Evolutionary conservation across 2,329 filamentous ascomycete species (phyloP).

Genomic region (Pezicula rhizophila): DNA sequence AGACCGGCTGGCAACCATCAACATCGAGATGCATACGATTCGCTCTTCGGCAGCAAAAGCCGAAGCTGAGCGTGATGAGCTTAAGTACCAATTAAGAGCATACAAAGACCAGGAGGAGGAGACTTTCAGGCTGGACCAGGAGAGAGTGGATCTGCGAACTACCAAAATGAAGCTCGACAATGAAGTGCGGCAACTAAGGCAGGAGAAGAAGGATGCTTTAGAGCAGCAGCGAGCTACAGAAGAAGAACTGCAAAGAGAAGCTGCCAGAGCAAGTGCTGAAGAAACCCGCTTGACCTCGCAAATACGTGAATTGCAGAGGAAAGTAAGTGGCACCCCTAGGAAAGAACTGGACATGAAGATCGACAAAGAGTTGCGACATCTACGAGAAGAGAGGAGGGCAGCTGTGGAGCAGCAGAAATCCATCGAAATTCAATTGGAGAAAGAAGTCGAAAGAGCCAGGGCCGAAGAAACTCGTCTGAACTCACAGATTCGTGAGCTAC

Average conservation of each 20-base stretch:
- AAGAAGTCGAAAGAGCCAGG: constrained; percentile 3
- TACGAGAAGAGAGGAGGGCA: constrained; percentile 53
- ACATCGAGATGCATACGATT: constrained; percentile 54
- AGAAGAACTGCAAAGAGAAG: constrained; percentile 57
- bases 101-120: constrained; percentile 51
- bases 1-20: constrained; percentile 53
- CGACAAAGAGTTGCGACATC: constrained; percentile 57
- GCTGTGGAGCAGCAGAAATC: neutral
- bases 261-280: constrained; percentile 59
- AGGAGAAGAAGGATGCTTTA: constrained; percentile 53
- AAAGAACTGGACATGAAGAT: constrained; percentile 28
- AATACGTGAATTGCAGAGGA: constrained; percentile 43
- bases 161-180: constrained; percentile 62
- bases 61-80: constrained; percentile 60
- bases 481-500: constrained; percentile 40
- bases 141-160: constrained; percentile 62
- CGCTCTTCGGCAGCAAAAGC: constrained; percentile 50
- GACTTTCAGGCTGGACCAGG: constrained; percentile 57
- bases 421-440: neutral
- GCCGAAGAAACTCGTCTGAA: constrained; percentile 26
- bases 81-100: constrained; percentile 54
- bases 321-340: neutral
- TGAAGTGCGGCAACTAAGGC: constrained; percentile 58
- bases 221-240: constrained; percentile 56
- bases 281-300: constrained; percentile 56